Evolutionary conservation across 768 basidiomycete species (phyloP).

Genomic region (Sutorius australiensis): DNA sequence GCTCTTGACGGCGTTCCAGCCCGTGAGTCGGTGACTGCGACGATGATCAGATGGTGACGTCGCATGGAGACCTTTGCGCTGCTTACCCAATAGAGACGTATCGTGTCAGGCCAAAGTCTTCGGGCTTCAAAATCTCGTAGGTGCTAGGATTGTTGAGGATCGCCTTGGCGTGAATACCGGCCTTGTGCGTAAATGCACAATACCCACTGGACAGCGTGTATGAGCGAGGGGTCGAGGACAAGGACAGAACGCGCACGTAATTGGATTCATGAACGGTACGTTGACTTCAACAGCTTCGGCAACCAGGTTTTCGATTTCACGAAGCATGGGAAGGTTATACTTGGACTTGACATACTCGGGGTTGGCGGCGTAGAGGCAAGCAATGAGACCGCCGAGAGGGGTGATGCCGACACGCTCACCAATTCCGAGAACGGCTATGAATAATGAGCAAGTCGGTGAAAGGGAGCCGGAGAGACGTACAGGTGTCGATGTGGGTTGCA

Average conservation of each 20-base stretch:
- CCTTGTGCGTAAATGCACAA: constrained; percentile 99
- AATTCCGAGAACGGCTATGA: constrained; percentile 86
- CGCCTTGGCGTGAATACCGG: constrained; percentile 99
- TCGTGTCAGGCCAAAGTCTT: constrained; percentile 96
- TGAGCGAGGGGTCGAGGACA: not conserved
- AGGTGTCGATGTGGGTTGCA: constrained; percentile 98
- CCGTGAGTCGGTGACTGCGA: constrained; percentile 83
- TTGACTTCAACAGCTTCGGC: constrained; percentile 98
- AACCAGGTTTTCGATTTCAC: constrained; percentile 98
- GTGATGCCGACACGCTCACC: constrained; percentile 99
- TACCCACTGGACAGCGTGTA: constrained; percentile 65
- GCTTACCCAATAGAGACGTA: constrained; percentile 93
- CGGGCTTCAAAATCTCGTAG: constrained; percentile 98
- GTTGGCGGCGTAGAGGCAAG: constrained; percentile 94
- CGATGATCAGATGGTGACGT: constrained; percentile 3
- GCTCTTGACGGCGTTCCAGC: constrained; percentile 99
- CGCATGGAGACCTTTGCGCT: not conserved
- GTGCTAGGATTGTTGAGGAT: constrained; percentile 99
- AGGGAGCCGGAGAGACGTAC: constrained; percentile 39
- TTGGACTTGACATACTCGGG: constrained; percentile 99
- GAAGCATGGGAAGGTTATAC: constrained; percentile 96
- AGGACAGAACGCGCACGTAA: constrained; percentile 54
- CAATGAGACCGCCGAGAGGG: constrained; percentile 93
- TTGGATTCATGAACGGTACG: constrained; percentile 95
- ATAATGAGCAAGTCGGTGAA: not conserved